Base-by-base conservation (phyloP, 2,329 filamentous ascomycete species). In the Stenocarpella maydis region DNA sequence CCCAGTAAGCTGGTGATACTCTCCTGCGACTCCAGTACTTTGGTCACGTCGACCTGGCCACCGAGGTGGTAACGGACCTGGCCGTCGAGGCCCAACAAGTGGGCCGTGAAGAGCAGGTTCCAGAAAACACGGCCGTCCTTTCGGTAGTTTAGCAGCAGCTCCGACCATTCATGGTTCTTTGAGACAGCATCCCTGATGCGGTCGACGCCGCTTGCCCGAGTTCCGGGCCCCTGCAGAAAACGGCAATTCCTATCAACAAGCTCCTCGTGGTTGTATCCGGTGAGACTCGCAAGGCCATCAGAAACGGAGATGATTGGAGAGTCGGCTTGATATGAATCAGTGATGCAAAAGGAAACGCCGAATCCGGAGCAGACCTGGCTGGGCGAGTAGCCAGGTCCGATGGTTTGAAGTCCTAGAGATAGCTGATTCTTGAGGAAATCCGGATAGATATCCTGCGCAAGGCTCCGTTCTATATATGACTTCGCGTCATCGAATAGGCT, bases 371-470 rank as follows among this genome's bases (percentile, higher is more conserved):
- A 70, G 1, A 45, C 34, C 34, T 65, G 65, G 26, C 50, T 68
- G 12, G 69, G 69, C 34, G 65, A 68, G 34, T 64, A 64, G 21
- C 58, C 58, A 1, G 64, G 65, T 9, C 52, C 58, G n/a, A 70
- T 47, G 3, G 65, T 58, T n/a, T 68, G 69, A 15, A 70, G 45
- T 28, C 53, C 67, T 6, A 64, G 52, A 2, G 69, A 70, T 1
- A 70, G 41, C 19, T 70, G 69, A 2, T 60, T 52, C 14, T 70
- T 70, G 34, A 68, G 47, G n/a, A 70, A 70, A 8, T 70, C 69
- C 0, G 69, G 69, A 24, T 70, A 70, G 0, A 68, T 54, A 9
- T 68, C 65, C 17, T 65, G 65, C 4, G 65, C 37, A 7, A 70
- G 43, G n/a, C 60, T 65, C 21, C 53, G 53, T 17, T 70, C 65